These are phyloP conservation scores for Bruguiera parviflora DNA, from an alignment of 345 rosid genomes.

Conservation along the genomic window DNA sequence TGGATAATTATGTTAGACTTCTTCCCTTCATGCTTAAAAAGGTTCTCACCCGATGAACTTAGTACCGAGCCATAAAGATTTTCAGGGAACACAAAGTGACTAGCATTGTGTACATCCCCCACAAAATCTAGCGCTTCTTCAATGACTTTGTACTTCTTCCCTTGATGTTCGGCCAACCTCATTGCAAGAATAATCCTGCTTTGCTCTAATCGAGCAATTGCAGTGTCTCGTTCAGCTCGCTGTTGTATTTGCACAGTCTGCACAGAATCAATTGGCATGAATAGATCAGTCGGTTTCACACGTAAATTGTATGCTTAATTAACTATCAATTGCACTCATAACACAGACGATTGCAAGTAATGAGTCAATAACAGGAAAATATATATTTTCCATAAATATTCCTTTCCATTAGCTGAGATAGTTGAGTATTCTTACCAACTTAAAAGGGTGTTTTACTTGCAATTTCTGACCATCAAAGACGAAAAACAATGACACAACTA, in stretches of 20 bases:
- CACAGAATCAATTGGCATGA: slow-evolving; percentile 10
- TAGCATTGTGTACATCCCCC: slow-evolving; percentile 55
- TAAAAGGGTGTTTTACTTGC: too few relatives aligned
- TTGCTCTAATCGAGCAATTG: slow-evolving; percentile 81
- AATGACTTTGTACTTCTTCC: slow-evolving; percentile 75
- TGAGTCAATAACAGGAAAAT: too few relatives aligned
- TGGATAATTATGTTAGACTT: slow-evolving; percentile 39
- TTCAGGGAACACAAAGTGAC: slow-evolving; percentile 54
- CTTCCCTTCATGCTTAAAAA: slow-evolving; percentile 23
- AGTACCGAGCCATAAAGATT: slow-evolving; percentile 41
- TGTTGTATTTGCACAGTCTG: slow-evolving; percentile 83
- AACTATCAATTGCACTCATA: too few relatives aligned
- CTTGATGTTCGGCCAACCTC: slow-evolving; percentile 81
- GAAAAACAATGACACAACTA: too few relatives aligned
- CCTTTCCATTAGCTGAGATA: background rate
- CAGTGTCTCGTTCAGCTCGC: slow-evolving; percentile 84
- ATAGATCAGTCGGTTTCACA: background rate
- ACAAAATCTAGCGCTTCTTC: slow-evolving; percentile 87
- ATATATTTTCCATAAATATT: background rate
- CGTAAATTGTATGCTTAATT: background rate
- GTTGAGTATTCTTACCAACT: background rate
- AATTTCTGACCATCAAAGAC: too few relatives aligned
- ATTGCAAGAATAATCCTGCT: slow-evolving; percentile 83
- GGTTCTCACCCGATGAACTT: slow-evolving; percentile 37
- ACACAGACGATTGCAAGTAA: too few relatives aligned